Conservation (phyloP, 148 eudicot species). For the Linanthus parryae region DNA sequence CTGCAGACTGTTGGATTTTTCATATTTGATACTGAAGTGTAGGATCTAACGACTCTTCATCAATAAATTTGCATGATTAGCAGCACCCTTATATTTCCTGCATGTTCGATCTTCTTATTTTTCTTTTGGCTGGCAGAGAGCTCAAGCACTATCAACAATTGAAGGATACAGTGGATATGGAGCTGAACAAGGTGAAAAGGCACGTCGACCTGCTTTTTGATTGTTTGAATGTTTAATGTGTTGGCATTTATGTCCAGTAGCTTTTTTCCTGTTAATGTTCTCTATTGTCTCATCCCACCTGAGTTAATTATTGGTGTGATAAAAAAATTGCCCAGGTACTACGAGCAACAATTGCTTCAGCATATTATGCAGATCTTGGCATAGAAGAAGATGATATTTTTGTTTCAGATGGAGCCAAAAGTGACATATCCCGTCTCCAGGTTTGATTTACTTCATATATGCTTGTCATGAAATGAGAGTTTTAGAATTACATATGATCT, state of each 20-base stretch:
- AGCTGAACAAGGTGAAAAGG: constrained; percentile 95
- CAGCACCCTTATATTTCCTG: too few relatives aligned
- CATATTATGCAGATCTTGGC: constrained; percentile 61
- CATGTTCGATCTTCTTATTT: neutral
- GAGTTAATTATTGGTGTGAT: neutral
- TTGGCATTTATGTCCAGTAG: too few relatives aligned
- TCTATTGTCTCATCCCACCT: neutral
- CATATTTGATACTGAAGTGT: too few relatives aligned
- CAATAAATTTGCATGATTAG: too few relatives aligned
- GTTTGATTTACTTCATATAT: constrained; percentile 23
- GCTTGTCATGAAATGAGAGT: too few relatives aligned
- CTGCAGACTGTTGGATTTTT: too few relatives aligned
- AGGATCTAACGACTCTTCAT: too few relatives aligned
- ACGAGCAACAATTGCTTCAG: constrained; percentile 75
- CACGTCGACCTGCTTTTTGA: constrained; percentile 16
- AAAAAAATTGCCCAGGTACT: constrained; percentile 36
- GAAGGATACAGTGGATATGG: constrained; percentile 94
- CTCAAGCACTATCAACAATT: constrained; percentile 55
- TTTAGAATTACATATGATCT: neutral
- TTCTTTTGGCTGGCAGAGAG: constrained; percentile 38
- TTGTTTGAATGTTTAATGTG: too few relatives aligned
- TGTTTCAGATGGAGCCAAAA: constrained; percentile 96
- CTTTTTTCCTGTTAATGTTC: too few relatives aligned
- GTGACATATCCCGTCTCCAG: constrained; percentile 96
- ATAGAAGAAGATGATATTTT: constrained; percentile 85